Evolutionary conservation across 352 stramenopile species (phyloP), one percentile per base, ranked within the genome.

Genomic region (Plasmopara muralis): DNA sequence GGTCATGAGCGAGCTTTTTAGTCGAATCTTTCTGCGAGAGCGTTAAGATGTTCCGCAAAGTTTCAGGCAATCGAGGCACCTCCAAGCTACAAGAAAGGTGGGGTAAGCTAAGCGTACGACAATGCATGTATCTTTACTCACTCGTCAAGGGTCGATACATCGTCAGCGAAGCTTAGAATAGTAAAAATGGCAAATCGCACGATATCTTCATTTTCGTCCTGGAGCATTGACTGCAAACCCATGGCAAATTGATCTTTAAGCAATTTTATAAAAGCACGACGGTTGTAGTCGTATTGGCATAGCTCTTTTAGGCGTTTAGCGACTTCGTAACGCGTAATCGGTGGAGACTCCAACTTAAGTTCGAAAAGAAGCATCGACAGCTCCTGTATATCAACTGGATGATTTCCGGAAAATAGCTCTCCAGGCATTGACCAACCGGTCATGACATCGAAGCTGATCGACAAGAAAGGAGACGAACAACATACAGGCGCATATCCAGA

Each of bases 231-330:
- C 43, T 77, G 64, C 48, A 90, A 50, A 6, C 68, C 53, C 18
- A 44, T 57, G 39, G 81, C 67, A 44, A 90, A 80, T 18, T 79
- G 62, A 35, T 82, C 71, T 30, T 70, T 73, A 47, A 74, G 58
- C 50, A 55, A 44, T 8, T 73, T 48, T 47, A 60, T 55, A 40
- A 90, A 55, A 1, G 71, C 63, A 1, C 62, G 64, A 13, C 79
- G 74, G 53, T 83, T 87, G 35, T 55, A 63, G 42, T 68, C 51
- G 50, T 76, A 70, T 44, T 80, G 68, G 38, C 79, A 88, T 12
- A 83, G 64, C 42, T 90, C 75, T 62, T 90, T 90, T n/a, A 90
- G 52, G 38, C 68, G 77, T 55, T 87, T 87, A 6, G 73, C 74
- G 14, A 75, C 62, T 53, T 90, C 74, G 38, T 85, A 88, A 13